Percentiles rank a stretch among this genome's conserved stretches.
Conservation (phyloP, 1,284 basidiomycete species). For the Anthracocystis panici-leucophaei region DNA sequence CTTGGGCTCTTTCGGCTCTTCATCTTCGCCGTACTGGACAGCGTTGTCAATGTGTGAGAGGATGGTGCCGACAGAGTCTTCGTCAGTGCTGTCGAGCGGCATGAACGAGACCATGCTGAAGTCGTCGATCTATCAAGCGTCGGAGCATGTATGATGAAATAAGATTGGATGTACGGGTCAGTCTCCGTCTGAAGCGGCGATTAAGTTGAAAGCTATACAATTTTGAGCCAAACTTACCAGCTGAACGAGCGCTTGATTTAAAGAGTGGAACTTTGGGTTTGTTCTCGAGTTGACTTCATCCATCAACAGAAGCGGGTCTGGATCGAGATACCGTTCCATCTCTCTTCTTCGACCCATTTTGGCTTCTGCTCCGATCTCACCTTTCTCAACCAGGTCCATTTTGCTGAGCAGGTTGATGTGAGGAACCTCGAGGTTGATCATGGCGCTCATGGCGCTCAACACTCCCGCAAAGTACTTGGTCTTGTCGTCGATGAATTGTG, state of each 20-base stretch:
- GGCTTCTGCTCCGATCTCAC: constrained; percentile 74
- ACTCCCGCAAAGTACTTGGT: constrained; percentile 99
- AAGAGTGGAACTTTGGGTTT: constrained; percentile 89
- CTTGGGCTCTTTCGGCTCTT: constrained; percentile 68
- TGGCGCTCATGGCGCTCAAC: constrained; percentile 96
- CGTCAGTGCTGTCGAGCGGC: constrained; percentile 88
- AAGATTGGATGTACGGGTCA: neutral
- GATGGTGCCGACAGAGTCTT: constrained; percentile 89
- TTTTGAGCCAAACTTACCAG: constrained; percentile 74
- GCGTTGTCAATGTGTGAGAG: constrained; percentile 96
- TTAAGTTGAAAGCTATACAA: neutral
- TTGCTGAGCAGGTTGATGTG: constrained; percentile 99
- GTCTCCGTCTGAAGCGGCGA: neutral
- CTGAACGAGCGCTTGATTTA: constrained; percentile 94
- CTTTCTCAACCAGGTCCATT: constrained; percentile 90
- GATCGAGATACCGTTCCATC: constrained; percentile 87
- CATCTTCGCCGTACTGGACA: constrained; percentile 79
- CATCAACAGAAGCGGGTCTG: constrained; percentile 91
- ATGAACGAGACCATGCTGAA: constrained; percentile 97
- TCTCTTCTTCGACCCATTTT: constrained; percentile 63
- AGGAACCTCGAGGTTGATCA: constrained; percentile 96
- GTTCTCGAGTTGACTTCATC: constrained; percentile 76
- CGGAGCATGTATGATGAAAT: neutral
- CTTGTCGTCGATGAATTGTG: constrained; percentile 81
- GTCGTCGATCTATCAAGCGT: constrained; percentile 84